Evolutionary conservation across 176 grass and related monocot species (phyloP).

Genomic region (Oryza rufipogon): DNA sequence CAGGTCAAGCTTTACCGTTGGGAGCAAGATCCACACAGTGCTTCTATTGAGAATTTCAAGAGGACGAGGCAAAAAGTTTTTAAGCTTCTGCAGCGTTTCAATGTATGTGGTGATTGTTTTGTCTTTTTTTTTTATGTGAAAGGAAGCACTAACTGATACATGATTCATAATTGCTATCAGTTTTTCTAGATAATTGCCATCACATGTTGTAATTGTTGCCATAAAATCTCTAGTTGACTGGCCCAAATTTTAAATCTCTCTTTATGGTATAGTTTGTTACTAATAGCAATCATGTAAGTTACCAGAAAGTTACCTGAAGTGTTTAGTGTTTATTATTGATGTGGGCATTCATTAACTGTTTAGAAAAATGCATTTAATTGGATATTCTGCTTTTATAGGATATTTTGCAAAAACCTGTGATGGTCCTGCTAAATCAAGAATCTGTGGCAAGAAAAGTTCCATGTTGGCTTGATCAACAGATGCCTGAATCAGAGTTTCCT

Average conservation of each 20-base stretch:
- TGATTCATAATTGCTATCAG: neutral
- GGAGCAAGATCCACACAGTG: constrained; percentile 70
- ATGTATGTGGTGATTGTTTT: constrained; percentile 60
- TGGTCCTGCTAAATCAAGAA: constrained; percentile 65
- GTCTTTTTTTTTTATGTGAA: constrained; percentile 17
- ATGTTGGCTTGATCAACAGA: constrained; percentile 79
- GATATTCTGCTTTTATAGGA: constrained; percentile 51
- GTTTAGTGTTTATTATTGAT: constrained; percentile 10
- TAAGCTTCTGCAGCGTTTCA: constrained; percentile 70
- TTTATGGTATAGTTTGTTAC: neutral
- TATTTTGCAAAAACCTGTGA: constrained; percentile 67
- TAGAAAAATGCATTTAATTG: constrained; percentile 15
- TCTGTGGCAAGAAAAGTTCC: constrained; percentile 60
- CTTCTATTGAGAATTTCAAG: constrained; percentile 84
- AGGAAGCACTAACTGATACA: neutral
- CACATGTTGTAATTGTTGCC: neutral
- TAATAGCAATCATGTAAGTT: neutral
- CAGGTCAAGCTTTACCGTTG: constrained; percentile 81
- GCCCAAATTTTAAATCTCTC: neutral
- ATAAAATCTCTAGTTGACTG: neutral
- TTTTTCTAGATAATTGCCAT: neutral
- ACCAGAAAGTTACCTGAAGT: neutral
- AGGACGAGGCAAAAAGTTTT: constrained; percentile 73
- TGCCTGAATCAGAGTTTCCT: constrained; percentile 67
- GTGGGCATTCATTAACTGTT: constrained; percentile 15